A percentile compares a stretch with the other conserved stretches of the same genome.
Conservation (phyloP, 306 rosid species). For the Biancaea sappan region DNA sequence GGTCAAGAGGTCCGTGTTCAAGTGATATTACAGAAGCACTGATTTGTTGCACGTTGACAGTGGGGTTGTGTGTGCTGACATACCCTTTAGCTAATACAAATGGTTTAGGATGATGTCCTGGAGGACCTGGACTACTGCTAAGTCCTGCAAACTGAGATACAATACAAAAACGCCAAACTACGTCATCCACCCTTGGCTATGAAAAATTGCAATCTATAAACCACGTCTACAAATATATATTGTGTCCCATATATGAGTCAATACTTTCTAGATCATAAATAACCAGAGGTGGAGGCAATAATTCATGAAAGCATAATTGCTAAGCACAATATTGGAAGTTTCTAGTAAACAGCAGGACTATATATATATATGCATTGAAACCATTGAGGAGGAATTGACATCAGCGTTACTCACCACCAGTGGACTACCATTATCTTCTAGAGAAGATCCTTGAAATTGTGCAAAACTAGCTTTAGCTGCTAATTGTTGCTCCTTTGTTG, state of each 20-base stretch:
- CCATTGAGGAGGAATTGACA: neutral
- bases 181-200: too few species aligned
- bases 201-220: too few species aligned
- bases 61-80: slow-evolving; percentile 12
- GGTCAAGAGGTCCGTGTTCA: neutral
- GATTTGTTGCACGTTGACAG: neutral
- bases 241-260: too few species aligned
- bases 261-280: too few species aligned
- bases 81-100: neutral
- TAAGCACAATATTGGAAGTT: too few species aligned
- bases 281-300: too few species aligned
- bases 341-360: too few species aligned
- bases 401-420: neutral
- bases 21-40: slow-evolving; percentile 4
- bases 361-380: too few species aligned
- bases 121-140: too few species aligned
- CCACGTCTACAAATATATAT: too few species aligned
- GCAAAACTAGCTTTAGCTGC: neutral
- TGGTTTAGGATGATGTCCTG: too few species aligned
- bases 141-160: slow-evolving; percentile 23
- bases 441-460: neutral
- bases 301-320: too few species aligned
- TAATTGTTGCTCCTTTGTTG: neutral
- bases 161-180: neutral
- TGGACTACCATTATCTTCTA: neutral